Evolutionary conservation across 306 rosid genomes (phyloP).

Genomic region (Castanospermum australe): DNA sequence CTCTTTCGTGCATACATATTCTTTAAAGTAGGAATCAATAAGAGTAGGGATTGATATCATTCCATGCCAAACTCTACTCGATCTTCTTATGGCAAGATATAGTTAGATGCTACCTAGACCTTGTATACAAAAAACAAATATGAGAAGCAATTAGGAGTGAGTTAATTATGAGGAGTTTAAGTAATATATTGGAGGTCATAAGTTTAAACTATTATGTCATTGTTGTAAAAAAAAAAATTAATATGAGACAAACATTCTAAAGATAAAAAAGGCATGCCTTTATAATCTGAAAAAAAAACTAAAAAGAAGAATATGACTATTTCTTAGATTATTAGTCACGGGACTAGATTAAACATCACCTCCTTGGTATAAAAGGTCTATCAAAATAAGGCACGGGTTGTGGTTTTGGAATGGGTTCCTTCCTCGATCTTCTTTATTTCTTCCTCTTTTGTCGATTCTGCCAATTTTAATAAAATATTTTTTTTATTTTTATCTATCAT

Average conservation of each 20-base stretch:
- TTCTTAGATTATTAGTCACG: background rate
- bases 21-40: no score
- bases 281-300: background rate
- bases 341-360: slow-evolving; percentile 43
- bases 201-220: no score
- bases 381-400: slow-evolving; percentile 99
- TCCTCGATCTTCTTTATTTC: slow-evolving; percentile 76
- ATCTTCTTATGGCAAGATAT: slow-evolving; percentile 79
- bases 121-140: slow-evolving; percentile 16
- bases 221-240: no score
- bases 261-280: background rate
- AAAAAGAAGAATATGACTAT: no score
- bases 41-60: slow-evolving; percentile 38
- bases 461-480: no score
- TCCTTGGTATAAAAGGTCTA: slow-evolving; percentile 91
- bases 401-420: slow-evolving; percentile 88
- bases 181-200: background rate
- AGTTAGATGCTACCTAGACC: slow-evolving; percentile 87
- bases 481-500: background rate
- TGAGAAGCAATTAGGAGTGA: no score
- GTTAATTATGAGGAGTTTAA: background rate
- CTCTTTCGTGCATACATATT: no score
- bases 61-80: slow-evolving; percentile 69
- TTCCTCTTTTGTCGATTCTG: slow-evolving; percentile 86
- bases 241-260: background rate